These are phyloP conservation scores for Populus davidiana DNA, from an alignment of 345 rosid species.

Conservation along the genomic window DNA sequence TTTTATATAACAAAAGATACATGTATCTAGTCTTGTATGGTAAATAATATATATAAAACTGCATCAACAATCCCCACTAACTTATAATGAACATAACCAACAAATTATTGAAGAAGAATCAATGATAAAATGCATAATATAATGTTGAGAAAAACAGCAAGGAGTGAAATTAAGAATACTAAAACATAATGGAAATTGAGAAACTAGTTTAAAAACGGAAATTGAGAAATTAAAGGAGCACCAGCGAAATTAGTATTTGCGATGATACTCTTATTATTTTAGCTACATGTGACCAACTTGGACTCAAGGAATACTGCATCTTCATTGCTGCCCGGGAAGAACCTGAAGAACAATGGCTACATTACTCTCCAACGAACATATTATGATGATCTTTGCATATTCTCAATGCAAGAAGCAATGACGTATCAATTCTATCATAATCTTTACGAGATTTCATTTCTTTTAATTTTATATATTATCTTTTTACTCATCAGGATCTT, in stretches of 20 bases:
- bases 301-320: not conserved
- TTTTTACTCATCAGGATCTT: too few relatives aligned
- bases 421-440: too few relatives aligned
- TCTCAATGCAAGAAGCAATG: not conserved
- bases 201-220: not conserved
- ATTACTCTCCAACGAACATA: too few relatives aligned
- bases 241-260: not conserved
- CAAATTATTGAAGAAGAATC: not conserved
- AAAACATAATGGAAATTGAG: not conserved
- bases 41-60: too few relatives aligned
- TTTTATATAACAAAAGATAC: too few relatives aligned
- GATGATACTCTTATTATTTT: not conserved
- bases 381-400: not conserved
- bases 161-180: not conserved
- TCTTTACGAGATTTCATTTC: too few relatives aligned
- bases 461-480: too few relatives aligned
- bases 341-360: too few relatives aligned
- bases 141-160: not conserved
- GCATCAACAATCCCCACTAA: fast-evolving
- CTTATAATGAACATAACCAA: too few relatives aligned
- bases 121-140: too few relatives aligned
- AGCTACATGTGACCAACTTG: not conserved
- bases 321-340: too few relatives aligned
- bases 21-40: fast-evolving
- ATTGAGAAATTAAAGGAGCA: not conserved